Evolutionary conservation across 306 rosid genomes (phyloP).

Genomic region (Ammopiptanthus mongolicus): DNA sequence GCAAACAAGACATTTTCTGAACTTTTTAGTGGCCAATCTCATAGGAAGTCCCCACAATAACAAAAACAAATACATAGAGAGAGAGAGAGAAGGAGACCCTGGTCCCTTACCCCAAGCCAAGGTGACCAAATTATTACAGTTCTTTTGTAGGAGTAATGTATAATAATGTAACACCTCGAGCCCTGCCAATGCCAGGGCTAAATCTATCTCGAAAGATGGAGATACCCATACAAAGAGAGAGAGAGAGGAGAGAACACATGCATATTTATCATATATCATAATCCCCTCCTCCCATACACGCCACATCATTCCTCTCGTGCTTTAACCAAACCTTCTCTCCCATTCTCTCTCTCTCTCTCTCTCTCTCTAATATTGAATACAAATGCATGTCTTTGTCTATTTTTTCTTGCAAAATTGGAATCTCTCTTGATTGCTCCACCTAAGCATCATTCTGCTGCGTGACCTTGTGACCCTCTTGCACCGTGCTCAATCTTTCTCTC

Average conservation of each 20-base stretch:
- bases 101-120: constrained; percentile 30
- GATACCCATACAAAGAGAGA: constrained; percentile 13
- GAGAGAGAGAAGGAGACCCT: constrained; percentile 5
- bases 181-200: constrained; percentile 46
- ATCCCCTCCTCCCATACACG: constrained; percentile 17
- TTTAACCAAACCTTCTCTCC: constrained; percentile 18
- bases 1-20: constrained; percentile 60
- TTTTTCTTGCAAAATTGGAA: constrained; percentile 29
- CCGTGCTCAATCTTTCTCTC: background rate
- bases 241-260: too few species aligned
- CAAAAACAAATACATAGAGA: constrained; percentile 24
- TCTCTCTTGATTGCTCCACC: constrained; percentile 63
- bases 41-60: constrained; percentile 52
- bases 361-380: background rate
- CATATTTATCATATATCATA: constrained; percentile 10
- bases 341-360: background rate
- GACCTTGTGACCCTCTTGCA: constrained; percentile 27
- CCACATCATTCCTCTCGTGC: constrained; percentile 48
- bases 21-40: constrained; percentile 52
- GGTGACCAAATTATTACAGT: constrained; percentile 48
- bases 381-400: constrained; percentile 10
- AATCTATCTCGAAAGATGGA: constrained; percentile 68
- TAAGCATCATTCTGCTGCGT: constrained; percentile 59
- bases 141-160: constrained; percentile 11
- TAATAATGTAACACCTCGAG: constrained; percentile 60